These are phyloP conservation scores for Boletus holoroseus DNA, from an alignment of 1,284 basidiomycete genomes.

Conservation along the genomic window DNA sequence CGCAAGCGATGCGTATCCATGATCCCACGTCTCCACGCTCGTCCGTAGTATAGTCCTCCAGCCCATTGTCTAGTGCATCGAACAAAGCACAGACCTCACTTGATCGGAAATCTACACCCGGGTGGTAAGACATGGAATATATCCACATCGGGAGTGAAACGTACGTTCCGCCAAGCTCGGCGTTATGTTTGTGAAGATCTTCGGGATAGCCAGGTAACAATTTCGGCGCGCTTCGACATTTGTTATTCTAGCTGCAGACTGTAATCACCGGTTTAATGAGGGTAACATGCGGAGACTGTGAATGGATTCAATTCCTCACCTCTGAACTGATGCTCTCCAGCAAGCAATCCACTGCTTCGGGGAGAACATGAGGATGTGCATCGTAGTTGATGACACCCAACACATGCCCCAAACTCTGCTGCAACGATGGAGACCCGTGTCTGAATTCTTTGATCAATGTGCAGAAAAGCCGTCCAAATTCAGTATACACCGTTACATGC, in stretches of 20 bases:
- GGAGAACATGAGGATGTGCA: slow-evolving; percentile 47
- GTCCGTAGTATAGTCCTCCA: slow-evolving; percentile 89
- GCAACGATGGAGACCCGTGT: slow-evolving; percentile 49
- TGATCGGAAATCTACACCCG: slow-evolving; percentile 43
- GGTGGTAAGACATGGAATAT: slow-evolving; percentile 13
- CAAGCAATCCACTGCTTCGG: slow-evolving; percentile 52
- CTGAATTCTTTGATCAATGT: slow-evolving; percentile 68
- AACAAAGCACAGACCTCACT: slow-evolving; percentile 43
- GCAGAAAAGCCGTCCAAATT: slow-evolving; percentile 19
- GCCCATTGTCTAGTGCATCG: slow-evolving; percentile 54
- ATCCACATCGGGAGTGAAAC: slow-evolving; percentile 24
- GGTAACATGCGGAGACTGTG: slow-evolving; percentile 22
- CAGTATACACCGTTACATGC: slow-evolving; percentile 16
- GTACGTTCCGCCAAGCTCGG: slow-evolving; percentile 44
- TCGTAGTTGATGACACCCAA: slow-evolving; percentile 71
- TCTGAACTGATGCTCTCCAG: slow-evolving; percentile 51
- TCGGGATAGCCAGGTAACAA: slow-evolving; percentile 61
- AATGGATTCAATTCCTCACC: slow-evolving; percentile 37
- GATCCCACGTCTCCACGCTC: slow-evolving; percentile 97
- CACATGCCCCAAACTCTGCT: slow-evolving; percentile 75
- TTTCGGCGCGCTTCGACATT: slow-evolving; percentile 68
- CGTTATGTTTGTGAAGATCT: slow-evolving; percentile 48
- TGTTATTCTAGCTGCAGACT: slow-evolving; percentile 42
- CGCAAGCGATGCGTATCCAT: slow-evolving; percentile 82
- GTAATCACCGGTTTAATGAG: slow-evolving; percentile 26